Evolutionary conservation across 257 asterid species (phyloP).

Genomic region (Lantana camara): DNA sequence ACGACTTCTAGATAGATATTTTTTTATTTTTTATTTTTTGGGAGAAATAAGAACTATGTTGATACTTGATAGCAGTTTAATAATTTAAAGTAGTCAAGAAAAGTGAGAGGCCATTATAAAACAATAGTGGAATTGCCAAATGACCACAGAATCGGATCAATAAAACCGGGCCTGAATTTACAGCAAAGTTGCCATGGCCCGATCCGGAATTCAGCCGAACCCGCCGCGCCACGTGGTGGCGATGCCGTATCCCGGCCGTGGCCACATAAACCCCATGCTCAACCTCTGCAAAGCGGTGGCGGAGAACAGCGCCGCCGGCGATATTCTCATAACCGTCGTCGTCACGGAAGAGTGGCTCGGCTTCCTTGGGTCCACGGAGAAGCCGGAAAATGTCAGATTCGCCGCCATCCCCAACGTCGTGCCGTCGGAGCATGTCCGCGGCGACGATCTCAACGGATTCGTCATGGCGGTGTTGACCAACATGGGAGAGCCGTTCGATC

Average conservation of each 20-base stretch:
- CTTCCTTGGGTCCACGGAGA: slow-evolving; percentile 29
- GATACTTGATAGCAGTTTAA: no score
- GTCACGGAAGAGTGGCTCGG: slow-evolving; percentile 43
- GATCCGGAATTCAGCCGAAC: no score
- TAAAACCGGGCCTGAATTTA: no score
- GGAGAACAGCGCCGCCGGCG: slow-evolving; percentile 11
- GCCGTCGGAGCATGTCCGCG: slow-evolving; percentile 61
- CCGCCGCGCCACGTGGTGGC: slow-evolving; percentile 43
- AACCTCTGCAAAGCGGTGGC: slow-evolving; percentile 40
- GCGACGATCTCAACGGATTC: slow-evolving; percentile 40
- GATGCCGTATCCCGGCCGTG: slow-evolving; percentile 42
- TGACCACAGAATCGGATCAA: no score
- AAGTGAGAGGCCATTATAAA: no score
- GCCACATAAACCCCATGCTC: slow-evolving; percentile 45
- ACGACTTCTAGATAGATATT: no score
- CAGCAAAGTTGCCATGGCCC: no score
- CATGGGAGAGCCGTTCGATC: slow-evolving; percentile 55
- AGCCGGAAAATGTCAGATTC: slow-evolving; percentile 30
- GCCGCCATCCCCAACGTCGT: slow-evolving; percentile 49
- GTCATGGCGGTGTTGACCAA: slow-evolving; percentile 31
- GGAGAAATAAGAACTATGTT: no score
- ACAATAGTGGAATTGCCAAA: no score
- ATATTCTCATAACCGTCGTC: slow-evolving; percentile 33
- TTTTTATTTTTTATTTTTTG: no score
- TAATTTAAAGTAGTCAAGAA: no score